phyloP scores from a whole-genome alignment of 306 rosid genomes.

The Fragaria iinumae region DNA sequence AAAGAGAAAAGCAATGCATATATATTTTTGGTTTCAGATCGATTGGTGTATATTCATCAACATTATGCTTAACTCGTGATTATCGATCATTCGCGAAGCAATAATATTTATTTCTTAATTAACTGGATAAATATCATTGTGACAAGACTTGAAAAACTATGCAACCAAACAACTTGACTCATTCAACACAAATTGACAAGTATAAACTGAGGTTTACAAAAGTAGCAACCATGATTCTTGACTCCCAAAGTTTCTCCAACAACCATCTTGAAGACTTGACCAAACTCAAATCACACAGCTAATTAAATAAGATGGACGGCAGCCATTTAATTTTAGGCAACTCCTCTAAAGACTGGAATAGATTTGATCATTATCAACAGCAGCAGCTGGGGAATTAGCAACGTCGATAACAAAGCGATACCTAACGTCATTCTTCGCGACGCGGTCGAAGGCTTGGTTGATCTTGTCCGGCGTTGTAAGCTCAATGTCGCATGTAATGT shows the following conservation, averaged over 20 bases:
- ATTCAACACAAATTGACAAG: neutral
- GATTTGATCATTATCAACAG: neutral
- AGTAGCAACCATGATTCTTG: neutral
- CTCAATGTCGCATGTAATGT: slow-evolving; percentile 63
- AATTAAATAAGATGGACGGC: neutral
- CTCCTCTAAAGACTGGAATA: neutral
- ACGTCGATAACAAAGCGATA: slow-evolving; percentile 74
- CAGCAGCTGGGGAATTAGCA: slow-evolving; percentile 13
- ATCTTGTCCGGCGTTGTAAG: slow-evolving; percentile 39
- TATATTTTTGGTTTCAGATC: no score
- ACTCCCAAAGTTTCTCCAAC: neutral
- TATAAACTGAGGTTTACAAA: neutral
- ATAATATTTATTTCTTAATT: neutral
- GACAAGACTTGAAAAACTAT: no score
- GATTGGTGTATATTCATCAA: neutral
- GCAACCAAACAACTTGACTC: neutral
- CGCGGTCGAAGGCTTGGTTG: slow-evolving; percentile 52
- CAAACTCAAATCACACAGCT: neutral
- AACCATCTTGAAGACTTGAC: neutral
- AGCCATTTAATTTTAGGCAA: neutral
- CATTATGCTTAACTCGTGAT: neutral
- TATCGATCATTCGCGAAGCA: neutral
- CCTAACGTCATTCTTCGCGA: slow-evolving; percentile 52
- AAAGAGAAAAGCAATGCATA: neutral
- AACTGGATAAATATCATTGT: neutral